Conservation (phyloP, 306 rosid species). For the Lablab purpureus region DNA sequence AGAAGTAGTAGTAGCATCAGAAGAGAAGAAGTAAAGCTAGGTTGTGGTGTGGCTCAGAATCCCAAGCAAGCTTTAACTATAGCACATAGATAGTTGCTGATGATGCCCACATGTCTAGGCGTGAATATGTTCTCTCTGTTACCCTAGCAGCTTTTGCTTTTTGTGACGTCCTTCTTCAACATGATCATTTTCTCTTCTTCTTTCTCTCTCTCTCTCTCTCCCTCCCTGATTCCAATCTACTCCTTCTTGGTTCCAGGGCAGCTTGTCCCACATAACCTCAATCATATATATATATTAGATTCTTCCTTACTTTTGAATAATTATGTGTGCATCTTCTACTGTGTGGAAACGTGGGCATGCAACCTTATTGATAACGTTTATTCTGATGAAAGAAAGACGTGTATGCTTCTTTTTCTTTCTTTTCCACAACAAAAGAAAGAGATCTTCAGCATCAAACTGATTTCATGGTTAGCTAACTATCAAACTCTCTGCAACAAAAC, state of each 20-base stretch:
- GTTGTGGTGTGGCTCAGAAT: slow-evolving; percentile 51
- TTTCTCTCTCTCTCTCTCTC: slow-evolving; percentile 38
- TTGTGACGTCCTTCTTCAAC: slow-evolving; percentile 51
- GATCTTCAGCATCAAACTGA: background rate
- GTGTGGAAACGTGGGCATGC: slow-evolving; percentile 29
- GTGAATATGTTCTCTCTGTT: slow-evolving; percentile 80
- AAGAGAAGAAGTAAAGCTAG: background rate
- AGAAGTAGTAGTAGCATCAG: background rate
- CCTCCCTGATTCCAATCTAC: slow-evolving; percentile 56
- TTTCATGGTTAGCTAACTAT: background rate
- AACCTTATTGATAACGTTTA: slow-evolving; percentile 2
- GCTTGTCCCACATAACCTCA: slow-evolving; percentile 66
- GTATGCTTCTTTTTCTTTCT: background rate
- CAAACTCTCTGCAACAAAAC: background rate
- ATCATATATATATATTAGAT: slow-evolving; percentile 56
- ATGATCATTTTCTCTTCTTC: slow-evolving; percentile 16
- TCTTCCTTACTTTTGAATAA: slow-evolving; percentile 33
- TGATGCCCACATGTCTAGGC: slow-evolving; percentile 76
- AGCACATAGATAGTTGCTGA: slow-evolving; percentile 40
- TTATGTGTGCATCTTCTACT: background rate
- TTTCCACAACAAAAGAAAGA: no score
- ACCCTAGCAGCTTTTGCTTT: slow-evolving; percentile 79
- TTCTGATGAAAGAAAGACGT: background rate
- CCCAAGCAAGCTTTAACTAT: slow-evolving; percentile 56
- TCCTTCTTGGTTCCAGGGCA: slow-evolving; percentile 52